Percentiles rank a stretch among this genome's conserved stretches.
phyloP scores from a whole-genome alignment of 176 grass and related monocot genomes.

The Oropetium thomaeum region DNA sequence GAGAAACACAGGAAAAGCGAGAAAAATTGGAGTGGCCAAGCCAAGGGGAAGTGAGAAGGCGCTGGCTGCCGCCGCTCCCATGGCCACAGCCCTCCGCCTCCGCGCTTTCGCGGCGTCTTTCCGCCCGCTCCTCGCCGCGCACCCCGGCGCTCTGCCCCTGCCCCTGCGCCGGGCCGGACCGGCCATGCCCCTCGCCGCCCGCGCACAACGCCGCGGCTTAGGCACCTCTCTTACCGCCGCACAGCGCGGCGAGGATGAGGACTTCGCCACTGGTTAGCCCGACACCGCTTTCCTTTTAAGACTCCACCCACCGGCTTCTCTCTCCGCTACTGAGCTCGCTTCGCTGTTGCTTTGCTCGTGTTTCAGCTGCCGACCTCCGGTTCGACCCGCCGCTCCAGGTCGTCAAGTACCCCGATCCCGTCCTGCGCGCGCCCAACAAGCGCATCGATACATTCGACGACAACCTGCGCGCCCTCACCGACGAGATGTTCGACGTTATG shows the following conservation, averaged over 20 bases:
- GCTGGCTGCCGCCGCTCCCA: conserved; percentile 4
- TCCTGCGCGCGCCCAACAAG: conserved; percentile 80
- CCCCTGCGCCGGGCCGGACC: conserved; percentile 7
- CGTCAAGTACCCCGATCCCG: conserved; percentile 77
- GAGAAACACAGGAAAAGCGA: neutral
- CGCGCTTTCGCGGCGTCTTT: conserved; percentile 15
- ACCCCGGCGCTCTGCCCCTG: neutral
- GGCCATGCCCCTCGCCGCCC: conserved; percentile 33
- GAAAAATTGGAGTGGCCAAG: neutral
- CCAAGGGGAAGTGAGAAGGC: neutral
- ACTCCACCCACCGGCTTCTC: neutral
- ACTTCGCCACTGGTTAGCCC: conserved; percentile 65
- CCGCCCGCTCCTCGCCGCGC: conserved; percentile 21
- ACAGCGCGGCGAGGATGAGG: conserved; percentile 34
- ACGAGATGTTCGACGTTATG: conserved; percentile 96
- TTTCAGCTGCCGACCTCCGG: conserved; percentile 71
- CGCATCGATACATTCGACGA: conserved; percentile 73
- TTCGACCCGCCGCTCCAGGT: conserved; percentile 77
- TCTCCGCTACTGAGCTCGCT: neutral
- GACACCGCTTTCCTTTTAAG: neutral
- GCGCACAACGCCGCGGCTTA: conserved; percentile 40
- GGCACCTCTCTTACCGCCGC: conserved; percentile 19
- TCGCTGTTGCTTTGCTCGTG: neutral
- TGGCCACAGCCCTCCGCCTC: conserved; percentile 30
- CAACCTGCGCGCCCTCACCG: conserved; percentile 58